phyloP scores from a whole-genome alignment of 228 moss, liverwort and hornwort species.

The Sphagnum magellanicum region DNA sequence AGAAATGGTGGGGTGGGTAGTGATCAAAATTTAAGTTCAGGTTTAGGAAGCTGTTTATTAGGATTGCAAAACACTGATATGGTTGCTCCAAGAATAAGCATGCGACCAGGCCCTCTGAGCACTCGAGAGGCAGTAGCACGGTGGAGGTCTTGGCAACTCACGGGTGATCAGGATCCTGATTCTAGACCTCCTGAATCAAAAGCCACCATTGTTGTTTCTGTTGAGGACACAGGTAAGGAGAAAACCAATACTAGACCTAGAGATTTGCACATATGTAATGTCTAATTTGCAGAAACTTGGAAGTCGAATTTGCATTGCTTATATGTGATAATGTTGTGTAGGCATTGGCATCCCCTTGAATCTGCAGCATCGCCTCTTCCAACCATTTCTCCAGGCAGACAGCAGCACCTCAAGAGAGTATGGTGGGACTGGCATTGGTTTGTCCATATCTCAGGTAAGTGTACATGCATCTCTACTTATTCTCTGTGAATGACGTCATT shows the following conservation, averaged over 20 bases:
- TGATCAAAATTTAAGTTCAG: conserved; percentile 8
- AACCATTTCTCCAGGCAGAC: conserved; percentile 74
- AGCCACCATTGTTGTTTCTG: conserved; percentile 62
- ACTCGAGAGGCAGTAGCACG: conserved; percentile 41
- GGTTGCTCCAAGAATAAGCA: conserved; percentile 68
- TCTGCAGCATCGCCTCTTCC: conserved; percentile 65
- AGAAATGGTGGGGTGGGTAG: conserved; percentile 8
- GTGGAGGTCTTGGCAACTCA: conserved; percentile 66
- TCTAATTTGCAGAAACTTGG: neutral
- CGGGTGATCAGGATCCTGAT: conserved; percentile 18
- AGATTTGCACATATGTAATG: neutral
- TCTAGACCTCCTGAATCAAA: conserved; percentile 11
- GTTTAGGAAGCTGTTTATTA: conserved; percentile 23
- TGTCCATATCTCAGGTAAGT: conserved; percentile 71
- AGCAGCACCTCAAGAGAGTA: conserved; percentile 64
- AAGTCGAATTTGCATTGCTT: neutral
- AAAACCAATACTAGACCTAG: neutral
- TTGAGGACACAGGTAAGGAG: conserved; percentile 68
- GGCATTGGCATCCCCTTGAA: conserved; percentile 68
- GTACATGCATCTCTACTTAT: neutral
- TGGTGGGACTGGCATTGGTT: conserved; percentile 84
- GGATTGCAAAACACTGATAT: conserved; percentile 1
- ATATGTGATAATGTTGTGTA: conserved; percentile 9
- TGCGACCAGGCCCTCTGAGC: conserved; percentile 50
- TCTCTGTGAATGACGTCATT: neutral